These are phyloP conservation scores for Acanthamoeba castellanii DNA, from an alignment of 208 protist species.

Conservation along the genomic window DNA sequence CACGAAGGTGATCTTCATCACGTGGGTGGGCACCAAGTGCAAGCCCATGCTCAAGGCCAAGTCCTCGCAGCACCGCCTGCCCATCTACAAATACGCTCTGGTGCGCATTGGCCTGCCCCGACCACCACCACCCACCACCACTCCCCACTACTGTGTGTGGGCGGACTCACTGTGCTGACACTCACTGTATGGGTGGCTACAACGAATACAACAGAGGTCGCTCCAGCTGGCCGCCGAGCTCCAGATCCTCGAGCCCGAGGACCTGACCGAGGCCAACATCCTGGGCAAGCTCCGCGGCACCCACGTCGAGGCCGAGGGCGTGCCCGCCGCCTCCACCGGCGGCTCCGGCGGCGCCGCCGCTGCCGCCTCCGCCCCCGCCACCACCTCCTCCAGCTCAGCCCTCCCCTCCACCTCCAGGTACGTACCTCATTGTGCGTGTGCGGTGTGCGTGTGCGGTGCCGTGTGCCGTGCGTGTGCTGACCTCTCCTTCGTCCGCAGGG, in stretches of 20 bases:
- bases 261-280: slow-evolving; percentile 63
- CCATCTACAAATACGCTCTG: slow-evolving; percentile 65
- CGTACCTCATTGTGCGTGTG: neutral
- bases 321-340: neutral
- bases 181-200: neutral
- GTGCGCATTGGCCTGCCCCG: neutral
- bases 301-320: slow-evolving; percentile 42
- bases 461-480: neutral
- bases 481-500: neutral
- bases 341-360: neutral
- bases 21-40: slow-evolving; percentile 71
- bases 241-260: slow-evolving; percentile 69
- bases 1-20: slow-evolving; percentile 73
- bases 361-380: neutral
- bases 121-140: neutral
- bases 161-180: neutral
- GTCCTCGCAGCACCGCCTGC: slow-evolving; percentile 56
- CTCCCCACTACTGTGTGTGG: neutral
- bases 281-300: slow-evolving; percentile 67
- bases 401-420: slow-evolving; percentile 34
- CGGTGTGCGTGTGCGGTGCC: neutral
- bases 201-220: slow-evolving; percentile 41
- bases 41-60: slow-evolving; percentile 73
- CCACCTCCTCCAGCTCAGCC: neutral
- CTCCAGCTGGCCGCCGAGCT: slow-evolving; percentile 65